Evolutionary conservation across 108 stramenopile species (phyloP).

Genomic region (Skeletonema tropicum): DNA sequence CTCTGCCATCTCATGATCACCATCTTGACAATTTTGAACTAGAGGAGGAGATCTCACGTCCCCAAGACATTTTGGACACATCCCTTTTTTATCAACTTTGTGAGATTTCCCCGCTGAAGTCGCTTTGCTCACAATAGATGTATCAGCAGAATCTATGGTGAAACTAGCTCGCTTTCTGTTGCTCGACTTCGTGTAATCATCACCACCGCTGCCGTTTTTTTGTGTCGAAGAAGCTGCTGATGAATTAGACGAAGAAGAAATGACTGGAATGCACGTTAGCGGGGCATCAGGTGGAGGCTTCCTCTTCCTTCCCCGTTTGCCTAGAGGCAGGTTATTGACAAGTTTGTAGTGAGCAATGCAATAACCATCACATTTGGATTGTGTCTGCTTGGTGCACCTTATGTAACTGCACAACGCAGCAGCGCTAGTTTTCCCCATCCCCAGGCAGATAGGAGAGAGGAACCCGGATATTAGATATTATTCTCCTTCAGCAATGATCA

Average conservation of each 20-base stretch:
- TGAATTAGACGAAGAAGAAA: slow-evolving; percentile 8
- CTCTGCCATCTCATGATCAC: not conserved
- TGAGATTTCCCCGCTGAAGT: not conserved
- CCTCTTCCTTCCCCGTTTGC: not conserved
- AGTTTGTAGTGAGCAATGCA: not conserved
- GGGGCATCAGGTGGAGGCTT: not conserved
- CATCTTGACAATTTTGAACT: not conserved
- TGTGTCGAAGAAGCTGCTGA: slow-evolving; percentile 15
- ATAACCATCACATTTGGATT: not conserved
- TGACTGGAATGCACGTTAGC: not conserved
- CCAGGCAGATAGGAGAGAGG: not conserved
- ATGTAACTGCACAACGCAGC: not conserved
- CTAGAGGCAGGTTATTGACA: not conserved
- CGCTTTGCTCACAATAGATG: slow-evolving; percentile 1
- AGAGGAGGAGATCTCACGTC: slow-evolving; percentile 21
- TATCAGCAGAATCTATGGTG: slow-evolving; percentile 6
- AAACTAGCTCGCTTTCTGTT: not conserved
- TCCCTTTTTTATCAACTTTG: slow-evolving; percentile 11
- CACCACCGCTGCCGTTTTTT: not conserved
- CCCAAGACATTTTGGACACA: slow-evolving; percentile 16
- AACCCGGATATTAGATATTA: not conserved
- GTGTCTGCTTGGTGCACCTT: not conserved
- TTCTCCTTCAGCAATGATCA: too few species aligned
- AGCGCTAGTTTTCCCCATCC: not conserved
- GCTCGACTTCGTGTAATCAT: not conserved